Conservation (phyloP, 2,329 filamentous ascomycete species). For the Aspergillus melleus region DNA sequence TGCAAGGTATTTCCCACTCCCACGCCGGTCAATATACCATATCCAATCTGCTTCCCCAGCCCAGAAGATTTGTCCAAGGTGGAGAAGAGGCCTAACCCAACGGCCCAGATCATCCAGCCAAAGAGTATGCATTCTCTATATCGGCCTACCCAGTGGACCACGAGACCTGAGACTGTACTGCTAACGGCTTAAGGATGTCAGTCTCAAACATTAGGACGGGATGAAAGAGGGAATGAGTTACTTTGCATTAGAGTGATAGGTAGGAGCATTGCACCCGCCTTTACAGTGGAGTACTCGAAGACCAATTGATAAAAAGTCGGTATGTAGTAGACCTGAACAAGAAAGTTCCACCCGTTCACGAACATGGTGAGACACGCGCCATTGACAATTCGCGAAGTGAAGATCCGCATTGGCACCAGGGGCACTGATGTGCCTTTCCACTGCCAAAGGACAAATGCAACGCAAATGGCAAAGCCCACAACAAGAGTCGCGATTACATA, state of each 20-base stretch:
- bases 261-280: slow-evolving; percentile 53
- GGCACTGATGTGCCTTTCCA: slow-evolving; percentile 34
- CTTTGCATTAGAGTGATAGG: slow-evolving; percentile 52
- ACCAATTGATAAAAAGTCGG: slow-evolving; percentile 63
- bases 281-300: slow-evolving; percentile 43
- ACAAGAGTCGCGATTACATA: slow-evolving; percentile 58
- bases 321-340: slow-evolving; percentile 62
- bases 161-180: slow-evolving; percentile 53
- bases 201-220: slow-evolving; percentile 26
- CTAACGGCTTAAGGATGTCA: slow-evolving; percentile 37
- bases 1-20: slow-evolving; percentile 56
- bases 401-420: slow-evolving; percentile 49
- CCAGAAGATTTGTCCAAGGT: slow-evolving; percentile 51
- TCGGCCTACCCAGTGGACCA: slow-evolving; percentile 55
- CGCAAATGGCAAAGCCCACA: slow-evolving; percentile 43
- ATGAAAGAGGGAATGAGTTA: slow-evolving; percentile 11
- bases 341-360: slow-evolving; percentile 61
- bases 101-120: slow-evolving; percentile 54
- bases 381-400: slow-evolving; percentile 55
- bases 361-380: slow-evolving; percentile 59
- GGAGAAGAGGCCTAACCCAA: slow-evolving; percentile 55
- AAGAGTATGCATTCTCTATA: slow-evolving; percentile 57
- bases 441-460: slow-evolving; percentile 34
- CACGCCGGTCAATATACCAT: slow-evolving; percentile 53
- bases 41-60: slow-evolving; percentile 57